These are phyloP conservation scores for Monascus purpureus DNA, from an alignment of 495 filamentous ascomycete genomes.

Conservation along the genomic window DNA sequence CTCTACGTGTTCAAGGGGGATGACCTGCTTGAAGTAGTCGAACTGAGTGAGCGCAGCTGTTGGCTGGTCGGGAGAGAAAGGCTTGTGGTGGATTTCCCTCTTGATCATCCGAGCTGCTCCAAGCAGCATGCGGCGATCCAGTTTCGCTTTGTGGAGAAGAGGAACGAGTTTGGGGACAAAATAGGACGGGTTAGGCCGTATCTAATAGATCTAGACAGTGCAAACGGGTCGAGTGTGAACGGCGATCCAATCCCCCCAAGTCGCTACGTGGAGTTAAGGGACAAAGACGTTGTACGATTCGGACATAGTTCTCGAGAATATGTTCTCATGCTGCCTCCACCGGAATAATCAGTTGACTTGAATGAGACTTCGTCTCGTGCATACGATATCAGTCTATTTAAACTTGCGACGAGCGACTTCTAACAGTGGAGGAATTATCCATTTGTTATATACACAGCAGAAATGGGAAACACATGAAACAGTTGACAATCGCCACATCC, in stretches of 20 bases:
- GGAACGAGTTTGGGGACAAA: conserved; percentile 74
- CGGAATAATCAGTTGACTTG: conserved; percentile 6
- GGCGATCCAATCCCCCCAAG: conserved; percentile 55
- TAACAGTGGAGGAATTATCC: neutral
- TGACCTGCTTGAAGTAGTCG: conserved; percentile 66
- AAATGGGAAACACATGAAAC: too few relatives aligned
- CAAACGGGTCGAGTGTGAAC: conserved; percentile 81
- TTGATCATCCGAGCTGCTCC: conserved; percentile 83
- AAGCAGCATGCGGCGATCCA: conserved; percentile 94
- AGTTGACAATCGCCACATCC: too few relatives aligned
- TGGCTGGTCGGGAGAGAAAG: conserved; percentile 81
- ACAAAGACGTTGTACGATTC: conserved; percentile 82
- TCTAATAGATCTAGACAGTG: conserved; percentile 83
- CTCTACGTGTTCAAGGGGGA: conserved; percentile 86
- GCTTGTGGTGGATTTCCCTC: conserved; percentile 64
- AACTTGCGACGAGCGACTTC: neutral
- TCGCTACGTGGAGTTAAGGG: conserved; percentile 72
- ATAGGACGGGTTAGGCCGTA: conserved; percentile 76
- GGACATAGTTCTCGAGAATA: conserved; percentile 80
- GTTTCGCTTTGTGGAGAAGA: conserved; percentile 71
- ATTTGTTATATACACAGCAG: neutral
- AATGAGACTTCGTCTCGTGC: neutral
- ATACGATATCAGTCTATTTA: neutral
- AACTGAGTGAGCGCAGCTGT: conserved; percentile 60
- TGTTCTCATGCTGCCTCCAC: conserved; percentile 54